A percentile compares a stretch with the other conserved stretches of the same genome.
These are phyloP conservation scores for Sutorius eximius DNA, from an alignment of 1,284 basidiomycete genomes.

Conservation along the genomic window DNA sequence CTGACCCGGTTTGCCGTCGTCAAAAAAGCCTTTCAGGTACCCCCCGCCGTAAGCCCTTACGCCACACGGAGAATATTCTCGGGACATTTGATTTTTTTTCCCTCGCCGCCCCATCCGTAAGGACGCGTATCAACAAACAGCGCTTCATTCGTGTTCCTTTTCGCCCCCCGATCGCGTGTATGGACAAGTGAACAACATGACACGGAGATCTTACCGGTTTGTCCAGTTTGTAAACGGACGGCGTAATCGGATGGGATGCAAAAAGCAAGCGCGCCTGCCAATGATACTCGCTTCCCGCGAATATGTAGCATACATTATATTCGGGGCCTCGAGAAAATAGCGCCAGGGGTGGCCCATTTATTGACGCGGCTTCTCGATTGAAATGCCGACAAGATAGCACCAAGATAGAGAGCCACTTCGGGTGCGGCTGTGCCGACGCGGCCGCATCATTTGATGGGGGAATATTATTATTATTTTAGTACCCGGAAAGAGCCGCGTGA, in stretches of 20 bases:
- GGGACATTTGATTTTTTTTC: slow-evolving; percentile 9
- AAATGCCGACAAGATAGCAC: slow-evolving; percentile 15
- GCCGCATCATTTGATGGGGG: neutral
- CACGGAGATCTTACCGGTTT: neutral
- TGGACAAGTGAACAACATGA: slow-evolving; percentile 8
- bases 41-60: slow-evolving; percentile 12
- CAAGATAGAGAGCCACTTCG: slow-evolving; percentile 13
- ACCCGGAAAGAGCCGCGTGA: slow-evolving; percentile 7
- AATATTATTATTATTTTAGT: slow-evolving; percentile 2
- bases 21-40: slow-evolving; percentile 11
- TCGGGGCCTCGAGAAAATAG: slow-evolving; percentile 15
- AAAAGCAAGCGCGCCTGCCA: neutral
- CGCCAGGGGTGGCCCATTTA: slow-evolving; percentile 4
- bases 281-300: slow-evolving; percentile 21
- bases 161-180: neutral
- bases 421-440: slow-evolving; percentile 16
- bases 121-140: neutral
- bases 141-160: neutral
- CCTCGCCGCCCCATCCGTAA: slow-evolving; percentile 7
- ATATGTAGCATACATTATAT: slow-evolving; percentile 8
- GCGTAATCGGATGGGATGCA: neutral
- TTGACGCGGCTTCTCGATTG: slow-evolving; percentile 12
- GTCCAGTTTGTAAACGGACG: neutral
- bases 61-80: slow-evolving; percentile 6
- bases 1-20: neutral